Conservation (phyloP, 208 protist species). For the Trypanosoma platydactyli region DNA sequence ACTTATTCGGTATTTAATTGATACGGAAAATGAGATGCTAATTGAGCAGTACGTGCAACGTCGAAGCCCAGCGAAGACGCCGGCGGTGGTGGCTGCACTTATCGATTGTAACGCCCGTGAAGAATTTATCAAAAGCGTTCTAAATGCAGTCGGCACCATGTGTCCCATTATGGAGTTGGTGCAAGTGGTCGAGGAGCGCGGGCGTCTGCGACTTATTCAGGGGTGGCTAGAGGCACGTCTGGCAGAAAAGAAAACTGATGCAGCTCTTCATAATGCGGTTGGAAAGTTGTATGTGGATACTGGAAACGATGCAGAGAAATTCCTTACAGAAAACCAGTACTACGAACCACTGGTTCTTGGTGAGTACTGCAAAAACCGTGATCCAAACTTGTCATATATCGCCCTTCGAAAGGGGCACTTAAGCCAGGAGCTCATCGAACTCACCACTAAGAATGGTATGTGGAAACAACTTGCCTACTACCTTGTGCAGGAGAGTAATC, state of each 20-base stretch:
- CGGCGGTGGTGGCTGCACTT: constrained; percentile 97
- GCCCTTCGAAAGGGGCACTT: constrained; percentile 96
- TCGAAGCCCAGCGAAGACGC: constrained; percentile 97
- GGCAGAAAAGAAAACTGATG: constrained; percentile 95
- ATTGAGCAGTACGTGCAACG: constrained; percentile 97
- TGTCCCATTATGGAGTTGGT: constrained; percentile 94
- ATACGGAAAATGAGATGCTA: constrained; percentile 95
- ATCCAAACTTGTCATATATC: constrained; percentile 98
- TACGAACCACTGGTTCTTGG: constrained; percentile 96
- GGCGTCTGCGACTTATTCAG: constrained; percentile 97
- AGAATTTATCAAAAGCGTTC: constrained; percentile 96
- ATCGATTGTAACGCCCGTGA: constrained; percentile 98
- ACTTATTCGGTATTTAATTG: constrained; percentile 97
- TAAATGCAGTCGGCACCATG: constrained; percentile 95
- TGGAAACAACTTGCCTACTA: constrained; percentile 98
- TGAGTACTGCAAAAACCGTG: constrained; percentile 99
- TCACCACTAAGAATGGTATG: constrained; percentile 97
- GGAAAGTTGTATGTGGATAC: constrained; percentile 99
- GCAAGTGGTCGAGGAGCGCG: constrained; percentile 71
- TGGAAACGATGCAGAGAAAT: constrained; percentile 96
- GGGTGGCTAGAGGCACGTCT: constrained; percentile 98
- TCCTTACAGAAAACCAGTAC: constrained; percentile 97
- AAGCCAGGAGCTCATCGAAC: constrained; percentile 97
- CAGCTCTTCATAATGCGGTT: constrained; percentile 97
- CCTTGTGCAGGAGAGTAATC: constrained; percentile 97